Base-by-base conservation (phyloP, 495 filamentous ascomycete genomes). In the Trichoderma erinaceum region DNA sequence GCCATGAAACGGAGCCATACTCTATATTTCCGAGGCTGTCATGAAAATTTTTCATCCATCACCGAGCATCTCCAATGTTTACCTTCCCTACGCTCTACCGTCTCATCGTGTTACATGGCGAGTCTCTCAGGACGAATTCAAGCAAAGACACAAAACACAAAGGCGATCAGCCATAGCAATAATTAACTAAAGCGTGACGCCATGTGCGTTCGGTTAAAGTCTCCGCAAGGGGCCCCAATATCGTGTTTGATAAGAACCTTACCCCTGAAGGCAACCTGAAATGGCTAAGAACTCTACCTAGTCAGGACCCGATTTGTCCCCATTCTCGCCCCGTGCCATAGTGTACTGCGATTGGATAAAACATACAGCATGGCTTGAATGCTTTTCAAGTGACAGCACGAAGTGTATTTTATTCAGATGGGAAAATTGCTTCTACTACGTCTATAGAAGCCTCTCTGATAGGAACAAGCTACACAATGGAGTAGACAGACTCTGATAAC, bases 181-280 rank as follows among this genome's bases (percentile, higher is more conserved):
- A 25, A 52, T 23, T n/a, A 23, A 52, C 6, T 21, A 52, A 38
- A n/a, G 48, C 48, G 48, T 52, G 4, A 25, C 48, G 48, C 48
- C 25, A 61, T 61, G 27, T 32, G 23, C 8, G 56, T 18, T 61
- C 56, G 56, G 56, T 61, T 27, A 27, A 32, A 61, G 56, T 61
- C 23, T 61, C 56, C 56, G 56, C 56, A 61, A 32, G 10, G 56
- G 56, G n/a, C 48, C 56, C 56, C 23, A 25, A 32, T 12, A 61
- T 61, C 8, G 4, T 61, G 25, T 61, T 61, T 61, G 25, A 32
- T 15, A 32, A 61, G 6, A 61, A 29, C 7, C 16, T 32, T 27
- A 32, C 56, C 56, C 56, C 56, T 61, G 56, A 61, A 61, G 27
- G 16, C 48, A 18, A 61, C 56, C 23, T 32, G 56, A 61, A 61